Conservation (phyloP, 352 stramenopile species). For the Thraustotheca clavata region DNA sequence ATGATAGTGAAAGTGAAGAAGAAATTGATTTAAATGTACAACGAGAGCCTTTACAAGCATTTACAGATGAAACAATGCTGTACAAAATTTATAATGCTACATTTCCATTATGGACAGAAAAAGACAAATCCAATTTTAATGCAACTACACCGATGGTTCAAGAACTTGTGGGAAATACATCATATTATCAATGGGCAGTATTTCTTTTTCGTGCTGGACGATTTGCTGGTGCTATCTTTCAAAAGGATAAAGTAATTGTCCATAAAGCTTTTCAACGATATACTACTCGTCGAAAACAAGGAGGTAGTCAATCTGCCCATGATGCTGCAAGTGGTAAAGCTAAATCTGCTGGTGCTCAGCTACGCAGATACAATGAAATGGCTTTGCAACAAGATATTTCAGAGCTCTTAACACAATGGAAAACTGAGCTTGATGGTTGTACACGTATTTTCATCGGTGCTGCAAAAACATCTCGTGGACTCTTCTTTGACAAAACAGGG, state of each 20-base stretch:
- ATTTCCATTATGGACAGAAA: conserved; percentile 33
- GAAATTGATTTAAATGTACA: not conserved
- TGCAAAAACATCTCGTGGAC: conserved; percentile 57
- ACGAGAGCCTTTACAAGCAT: conserved; percentile 11
- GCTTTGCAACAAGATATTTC: conserved; percentile 86
- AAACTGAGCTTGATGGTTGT: conserved; percentile 34
- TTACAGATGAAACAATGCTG: conserved; percentile 10
- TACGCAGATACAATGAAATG: conserved; percentile 89
- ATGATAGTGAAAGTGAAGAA: conserved; percentile 35
- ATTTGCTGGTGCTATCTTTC: conserved; percentile 88
- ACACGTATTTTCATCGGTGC: conserved; percentile 71
- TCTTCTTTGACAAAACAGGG: conserved; percentile 72
- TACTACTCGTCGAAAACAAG: conserved; percentile 90
- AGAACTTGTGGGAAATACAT: conserved; percentile 20
- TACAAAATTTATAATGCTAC: conserved; percentile 63
- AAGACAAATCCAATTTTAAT: conserved; percentile 51
- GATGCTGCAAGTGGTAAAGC: conserved; percentile 76
- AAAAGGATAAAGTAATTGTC: conserved; percentile 78
- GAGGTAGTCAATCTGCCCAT: conserved; percentile 84
- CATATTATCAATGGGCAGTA: conserved; percentile 72
- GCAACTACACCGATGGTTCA: conserved; percentile 38
- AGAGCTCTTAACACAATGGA: conserved; percentile 75
- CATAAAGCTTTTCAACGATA: conserved; percentile 92
- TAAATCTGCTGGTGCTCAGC: conserved; percentile 88
- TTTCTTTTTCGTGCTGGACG: conserved; percentile 87